Evolutionary conservation across 2,329 filamentous ascomycete genomes (phyloP).

Genomic region (Colletotrichum brevisporum): DNA sequence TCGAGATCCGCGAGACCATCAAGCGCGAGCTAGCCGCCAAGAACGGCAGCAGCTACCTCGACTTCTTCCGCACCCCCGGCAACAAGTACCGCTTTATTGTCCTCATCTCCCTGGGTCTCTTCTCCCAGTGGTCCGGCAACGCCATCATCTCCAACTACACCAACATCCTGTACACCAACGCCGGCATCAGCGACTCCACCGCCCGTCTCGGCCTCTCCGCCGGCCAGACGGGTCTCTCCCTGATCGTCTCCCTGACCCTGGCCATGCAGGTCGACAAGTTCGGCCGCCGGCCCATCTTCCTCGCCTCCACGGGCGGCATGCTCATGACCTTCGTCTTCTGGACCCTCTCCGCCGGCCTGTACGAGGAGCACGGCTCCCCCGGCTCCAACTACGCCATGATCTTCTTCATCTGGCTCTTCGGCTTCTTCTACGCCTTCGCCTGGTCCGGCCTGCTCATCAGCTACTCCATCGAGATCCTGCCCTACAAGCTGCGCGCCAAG

Average conservation of each 20-base stretch:
- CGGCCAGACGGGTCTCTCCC: conserved; percentile 64
- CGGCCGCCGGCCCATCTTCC: conserved; percentile 70
- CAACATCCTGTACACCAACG: conserved; percentile 65
- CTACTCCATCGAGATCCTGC: conserved; percentile 66
- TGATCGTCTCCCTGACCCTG: conserved; percentile 66
- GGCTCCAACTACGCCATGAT: conserved; percentile 59
- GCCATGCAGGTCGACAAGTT: conserved; percentile 68
- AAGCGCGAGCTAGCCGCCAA: conserved; percentile 64
- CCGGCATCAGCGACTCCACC: conserved; percentile 63
- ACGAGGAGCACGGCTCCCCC: conserved; percentile 54
- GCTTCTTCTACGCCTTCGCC: conserved; percentile 66
- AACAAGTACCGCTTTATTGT: conserved; percentile 69
- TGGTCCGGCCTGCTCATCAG: conserved; percentile 71
- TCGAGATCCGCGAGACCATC: conserved; percentile 72
- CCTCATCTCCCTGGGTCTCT: conserved; percentile 68
- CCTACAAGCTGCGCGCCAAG: conserved; percentile 66
- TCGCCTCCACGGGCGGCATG: conserved; percentile 60
- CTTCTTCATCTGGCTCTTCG: conserved; percentile 57
- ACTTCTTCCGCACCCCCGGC: conserved; percentile 68
- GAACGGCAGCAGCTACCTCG: conserved; percentile 63
- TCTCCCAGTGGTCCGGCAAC: conserved; percentile 74
- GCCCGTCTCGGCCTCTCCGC: conserved; percentile 60
- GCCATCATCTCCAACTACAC: conserved; percentile 73
- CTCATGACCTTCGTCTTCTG: conserved; percentile 65
- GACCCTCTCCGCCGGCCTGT: conserved; percentile 62